Evolutionary conservation across 768 basidiomycete species (phyloP), one percentile per base, ranked within the genome.

Genomic region (Leccinellum rugosiceps): DNA sequence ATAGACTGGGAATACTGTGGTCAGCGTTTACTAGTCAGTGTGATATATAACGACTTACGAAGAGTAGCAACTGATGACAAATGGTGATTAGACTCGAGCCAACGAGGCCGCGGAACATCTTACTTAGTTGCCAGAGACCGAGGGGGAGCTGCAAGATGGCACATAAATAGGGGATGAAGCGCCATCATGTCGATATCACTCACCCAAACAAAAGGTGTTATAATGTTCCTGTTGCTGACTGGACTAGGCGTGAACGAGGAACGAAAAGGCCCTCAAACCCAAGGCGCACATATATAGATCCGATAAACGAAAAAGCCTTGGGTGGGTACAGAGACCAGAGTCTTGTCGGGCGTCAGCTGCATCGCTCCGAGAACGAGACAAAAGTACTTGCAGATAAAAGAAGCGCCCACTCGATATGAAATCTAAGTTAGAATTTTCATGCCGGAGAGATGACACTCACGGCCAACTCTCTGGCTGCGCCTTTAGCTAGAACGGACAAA

Each of bases 121-220:
- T 51, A 57, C 50, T 44, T 21, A 57, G 43, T 6, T 56, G 55
- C 48, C 19, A 56, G 6, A 50, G 41, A 14, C 43, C 56, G 6
- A 57, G 25, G 7, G 56, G 50, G 28, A 57, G 44, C 56, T 57
- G 10, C 10, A 25, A 32, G n/a, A 23, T 32, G 35, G 3, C 8
- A 26, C 13, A 28, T 57, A 6, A 44, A 26, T 15, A 44, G 31
- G 25, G 5, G 2, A 35, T 28, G 41, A 41, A 5, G 28, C 4
- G 6, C 43, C 25, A 4, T 3, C n/a, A n/a, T n/a, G n/a, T n/a
- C 17, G 1, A 28, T 5, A 46, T 21, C 15, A 7, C 56, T 45
- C 9, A 56, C 55, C 55, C 55, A 56, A n/a, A 56, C 3, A 6
- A 56, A 14, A n/a, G 55, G 55, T n/a, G 43, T 50, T 19, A 56